Base-by-base conservation (phyloP, 768 basidiomycete species). In the Flagelloscypha sp. region DNA sequence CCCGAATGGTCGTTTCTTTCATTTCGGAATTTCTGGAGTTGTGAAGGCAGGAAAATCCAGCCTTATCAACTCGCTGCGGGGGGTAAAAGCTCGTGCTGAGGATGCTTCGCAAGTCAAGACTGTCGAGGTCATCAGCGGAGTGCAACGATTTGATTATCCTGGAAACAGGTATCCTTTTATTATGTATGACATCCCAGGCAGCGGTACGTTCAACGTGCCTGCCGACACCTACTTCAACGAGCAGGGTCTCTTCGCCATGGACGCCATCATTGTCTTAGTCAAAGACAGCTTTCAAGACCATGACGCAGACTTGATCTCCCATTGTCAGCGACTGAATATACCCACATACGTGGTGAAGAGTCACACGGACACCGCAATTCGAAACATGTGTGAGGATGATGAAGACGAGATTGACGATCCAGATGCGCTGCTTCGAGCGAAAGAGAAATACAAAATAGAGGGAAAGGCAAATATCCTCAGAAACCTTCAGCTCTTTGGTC, bases 101-200 rank as follows among this genome's bases (percentile, higher is more conserved):
- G 43, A 44, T 10, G 50, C 57, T 7, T 60, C 58, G 4, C 41
- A 48, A 2, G 50, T 51, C 10, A 54, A 53, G 1, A 42, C 57
- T 25, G 47, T 39, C 4, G 55, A 58, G 37, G 58, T 54, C 15
- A 59, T 59, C 4, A 27, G 43, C 16, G 19, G 22, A n/a, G 38
- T 52, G 23, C 15, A 43, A 15, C 41, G 57, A 24, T 62, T 55
- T 22, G 27, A 46, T 4, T 50, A 56, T 13, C n/a, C n/a, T n/a
- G 42, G 45, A n/a, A 45, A 40, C 6, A 27, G 43, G 3, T 13
- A 38, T 16, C 50, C 45, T 0, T 46, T 53, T 38, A 48, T 54
- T 27, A 61, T 57, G 60, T 62, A 53, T 7, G 61, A 62, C 24
- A 27, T 59, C n/a, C 60, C 59, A 0, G 61, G 59, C 10, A 57